Conservation (phyloP, 257 asterid genomes). For the Plectranthus barbatus region DNA sequence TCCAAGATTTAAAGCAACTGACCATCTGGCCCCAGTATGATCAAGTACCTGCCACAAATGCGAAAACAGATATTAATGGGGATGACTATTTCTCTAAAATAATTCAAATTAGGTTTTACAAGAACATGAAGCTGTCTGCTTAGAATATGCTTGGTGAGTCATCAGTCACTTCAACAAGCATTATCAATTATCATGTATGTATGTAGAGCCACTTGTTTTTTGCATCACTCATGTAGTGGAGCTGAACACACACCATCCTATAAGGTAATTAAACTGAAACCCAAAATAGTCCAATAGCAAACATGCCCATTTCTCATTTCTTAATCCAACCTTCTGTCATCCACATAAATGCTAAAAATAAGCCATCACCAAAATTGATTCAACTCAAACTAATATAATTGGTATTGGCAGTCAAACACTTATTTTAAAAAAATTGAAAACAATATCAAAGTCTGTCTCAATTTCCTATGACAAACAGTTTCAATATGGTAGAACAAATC, state of each 20-base stretch:
- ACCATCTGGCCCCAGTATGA: slow-evolving; percentile 26
- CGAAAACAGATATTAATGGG: neutral
- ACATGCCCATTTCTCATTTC: neutral
- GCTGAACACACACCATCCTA: slow-evolving; percentile 13
- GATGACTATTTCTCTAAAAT: neutral
- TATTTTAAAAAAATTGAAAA: too few relatives aligned
- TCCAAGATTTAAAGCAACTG: slow-evolving; percentile 27
- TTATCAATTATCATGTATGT: too few relatives aligned
- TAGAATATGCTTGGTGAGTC: slow-evolving; percentile 18
- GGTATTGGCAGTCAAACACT: too few relatives aligned
- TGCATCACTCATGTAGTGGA: slow-evolving; percentile 19
- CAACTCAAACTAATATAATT: neutral
- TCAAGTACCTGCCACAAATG: slow-evolving; percentile 70
- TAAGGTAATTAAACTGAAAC: slow-evolving; percentile 5
- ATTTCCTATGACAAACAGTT: too few relatives aligned
- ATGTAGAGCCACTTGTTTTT: slow-evolving; percentile 6
- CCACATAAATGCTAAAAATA: neutral
- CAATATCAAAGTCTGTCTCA: too few relatives aligned
- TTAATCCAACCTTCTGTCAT: slow-evolving; percentile 1
- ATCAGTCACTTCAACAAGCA: slow-evolving; percentile 21
- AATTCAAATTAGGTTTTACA: neutral
- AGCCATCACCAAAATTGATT: neutral
- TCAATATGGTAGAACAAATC: too few relatives aligned
- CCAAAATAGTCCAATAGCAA: neutral
- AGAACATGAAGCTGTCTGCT: slow-evolving; percentile 13